Conservation (phyloP, 1,139 yeast species). For the Pneumocystis wakefieldiae region DNA sequence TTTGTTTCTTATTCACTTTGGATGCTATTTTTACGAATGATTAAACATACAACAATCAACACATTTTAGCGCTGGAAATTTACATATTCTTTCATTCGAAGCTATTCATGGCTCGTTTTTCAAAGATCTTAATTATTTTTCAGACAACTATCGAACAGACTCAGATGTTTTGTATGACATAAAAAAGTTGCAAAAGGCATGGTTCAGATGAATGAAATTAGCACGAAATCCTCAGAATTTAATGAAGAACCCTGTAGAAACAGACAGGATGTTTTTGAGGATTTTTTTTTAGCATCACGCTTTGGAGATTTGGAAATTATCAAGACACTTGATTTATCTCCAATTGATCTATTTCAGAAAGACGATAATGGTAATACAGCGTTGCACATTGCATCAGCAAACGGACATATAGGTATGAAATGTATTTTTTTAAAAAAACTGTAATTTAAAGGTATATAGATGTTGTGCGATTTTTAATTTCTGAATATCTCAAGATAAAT, state of each 20-base stretch:
- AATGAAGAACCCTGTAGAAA: not conserved
- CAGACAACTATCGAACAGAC: no score
- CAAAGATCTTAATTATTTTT: no score
- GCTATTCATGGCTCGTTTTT: no score
- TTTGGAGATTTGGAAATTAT: slow-evolving; percentile 9
- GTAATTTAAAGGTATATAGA: slow-evolving; percentile 26
- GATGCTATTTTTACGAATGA: no score
- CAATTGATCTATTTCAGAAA: slow-evolving; percentile 27
- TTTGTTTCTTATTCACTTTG: no score
- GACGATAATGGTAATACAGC: slow-evolving; percentile 65
- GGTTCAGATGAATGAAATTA: not conserved
- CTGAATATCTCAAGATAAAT: slow-evolving; percentile 26
- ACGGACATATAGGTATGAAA: slow-evolving; percentile 42
- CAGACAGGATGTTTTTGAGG: not conserved
- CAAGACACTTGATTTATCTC: slow-evolving; percentile 21
- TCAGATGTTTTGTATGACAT: not conserved
- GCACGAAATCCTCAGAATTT: slow-evolving; percentile 9
- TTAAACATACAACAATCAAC: no score
- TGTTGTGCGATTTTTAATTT: slow-evolving; percentile 45
- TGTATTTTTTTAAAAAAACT: not conserved
- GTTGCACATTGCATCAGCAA: slow-evolving; percentile 88
- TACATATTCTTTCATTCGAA: no score
- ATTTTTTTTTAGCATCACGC: not conserved
- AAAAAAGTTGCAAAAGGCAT: not conserved
- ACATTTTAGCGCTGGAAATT: no score